Evolutionary conservation across 257 asterid genomes (phyloP).

Genomic region (Thymus quinquecostatus): DNA sequence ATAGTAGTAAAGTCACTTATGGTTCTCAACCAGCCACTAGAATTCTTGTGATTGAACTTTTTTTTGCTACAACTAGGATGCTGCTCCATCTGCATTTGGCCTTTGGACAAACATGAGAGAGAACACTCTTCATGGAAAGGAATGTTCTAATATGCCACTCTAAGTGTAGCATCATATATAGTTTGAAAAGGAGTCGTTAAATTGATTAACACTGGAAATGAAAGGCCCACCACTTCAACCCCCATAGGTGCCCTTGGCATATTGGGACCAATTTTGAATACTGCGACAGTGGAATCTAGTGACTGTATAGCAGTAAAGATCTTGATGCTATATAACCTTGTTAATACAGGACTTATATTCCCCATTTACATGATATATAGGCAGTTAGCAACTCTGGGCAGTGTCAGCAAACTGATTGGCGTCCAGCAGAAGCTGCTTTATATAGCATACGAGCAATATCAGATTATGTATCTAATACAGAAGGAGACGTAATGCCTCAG

Average conservation of each 20-base stretch:
- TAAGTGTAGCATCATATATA: neutral
- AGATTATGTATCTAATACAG: conserved; percentile 72
- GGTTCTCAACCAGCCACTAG: neutral
- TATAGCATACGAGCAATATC: conserved; percentile 94
- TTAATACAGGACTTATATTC: conserved; percentile 29
- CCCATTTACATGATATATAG: conserved; percentile 43
- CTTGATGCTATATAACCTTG: conserved; percentile 8
- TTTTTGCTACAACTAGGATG: neutral
- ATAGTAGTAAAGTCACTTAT: conserved; percentile 18
- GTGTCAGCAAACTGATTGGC: conserved; percentile 70
- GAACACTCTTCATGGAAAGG: neutral
- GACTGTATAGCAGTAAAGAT: neutral
- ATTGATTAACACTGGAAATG: neutral
- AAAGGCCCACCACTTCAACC: neutral
- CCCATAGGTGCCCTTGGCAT: neutral
- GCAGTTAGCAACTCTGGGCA: conserved; percentile 60
- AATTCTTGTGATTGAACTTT: neutral
- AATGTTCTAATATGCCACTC: neutral
- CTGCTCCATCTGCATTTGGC: conserved; percentile 25
- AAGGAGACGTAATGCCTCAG: conserved; percentile 96
- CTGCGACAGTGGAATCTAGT: neutral
- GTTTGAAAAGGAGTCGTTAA: neutral
- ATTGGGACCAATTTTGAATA: neutral
- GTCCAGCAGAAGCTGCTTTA: conserved; percentile 95
- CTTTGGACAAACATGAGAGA: conserved; percentile 19